Evolutionary conservation across 345 rosid genomes (phyloP).

Genomic region (Citrus sinensis): DVS_A1.0 CM039162.1:19142501-19143000

Average conservation of each 20-base stretch:
- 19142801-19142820: slow-evolving; percentile 39
- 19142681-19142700: slow-evolving; percentile 31
- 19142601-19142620: slow-evolving; percentile 24
- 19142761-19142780: slow-evolving; percentile 41
- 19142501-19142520: slow-evolving; percentile 24
- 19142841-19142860: slow-evolving; percentile 42
- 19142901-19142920: slow-evolving; percentile 41
- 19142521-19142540: slow-evolving; percentile 16
- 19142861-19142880: slow-evolving; percentile 32
- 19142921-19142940: slow-evolving; percentile 34
- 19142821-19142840: slow-evolving; percentile 28
- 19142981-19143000: slow-evolving; percentile 56
- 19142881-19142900: slow-evolving; percentile 39
- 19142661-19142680: slow-evolving; percentile 40
- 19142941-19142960: slow-evolving; percentile 33
- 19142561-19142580: slow-evolving; percentile 22
- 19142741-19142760: slow-evolving; percentile 48
- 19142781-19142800: slow-evolving; percentile 41
- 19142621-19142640: slow-evolving; percentile 35
- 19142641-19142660: slow-evolving; percentile 41
- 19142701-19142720: slow-evolving; percentile 36
- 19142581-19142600: slow-evolving; percentile 20
- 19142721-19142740: slow-evolving; percentile 34
- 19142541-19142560: slow-evolving; percentile 19
- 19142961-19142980: slow-evolving; percentile 47